phyloP scores from a whole-genome alignment of 768 basidiomycete genomes.

The Megacollybia marginata region DNA sequence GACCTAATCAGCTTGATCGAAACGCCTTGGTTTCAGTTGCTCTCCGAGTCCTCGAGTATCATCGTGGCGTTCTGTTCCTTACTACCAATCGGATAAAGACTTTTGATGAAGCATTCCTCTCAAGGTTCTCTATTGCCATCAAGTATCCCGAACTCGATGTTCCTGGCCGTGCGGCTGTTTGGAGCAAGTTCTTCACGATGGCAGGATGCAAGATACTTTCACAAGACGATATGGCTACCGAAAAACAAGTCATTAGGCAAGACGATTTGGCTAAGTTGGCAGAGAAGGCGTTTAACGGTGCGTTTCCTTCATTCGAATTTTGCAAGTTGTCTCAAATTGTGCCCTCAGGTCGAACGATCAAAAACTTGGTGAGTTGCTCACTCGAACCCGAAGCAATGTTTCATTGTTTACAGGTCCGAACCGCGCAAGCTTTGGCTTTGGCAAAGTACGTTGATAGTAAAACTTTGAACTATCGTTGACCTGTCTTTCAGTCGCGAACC shows the following conservation, averaged over 20 bases:
- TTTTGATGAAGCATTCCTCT: slow-evolving; percentile 33
- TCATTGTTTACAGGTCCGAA: slow-evolving; percentile 5
- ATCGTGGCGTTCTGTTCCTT: slow-evolving; percentile 30
- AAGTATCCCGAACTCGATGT: slow-evolving; percentile 18
- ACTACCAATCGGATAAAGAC: slow-evolving; percentile 29
- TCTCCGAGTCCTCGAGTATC: slow-evolving; percentile 25
- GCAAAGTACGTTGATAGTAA: slow-evolving; percentile 9
- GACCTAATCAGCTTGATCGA: slow-evolving; percentile 7
- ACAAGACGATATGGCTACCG: neutral
- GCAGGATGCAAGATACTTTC: slow-evolving; percentile 5
- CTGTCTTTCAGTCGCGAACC: neutral
- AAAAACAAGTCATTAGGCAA: slow-evolving; percentile 2
- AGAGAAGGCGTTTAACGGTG: slow-evolving; percentile 19
- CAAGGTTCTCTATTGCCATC: slow-evolving; percentile 26
- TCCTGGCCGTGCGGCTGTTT: slow-evolving; percentile 12
- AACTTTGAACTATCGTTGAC: neutral
- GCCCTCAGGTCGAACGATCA: slow-evolving; percentile 19
- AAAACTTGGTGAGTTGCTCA: slow-evolving; percentile 15
- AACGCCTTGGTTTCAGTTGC: slow-evolving; percentile 19
- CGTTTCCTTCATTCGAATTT: neutral
- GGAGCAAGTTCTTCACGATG: slow-evolving; percentile 18
- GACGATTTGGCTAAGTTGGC: slow-evolving; percentile 16
- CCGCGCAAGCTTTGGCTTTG: slow-evolving; percentile 20
- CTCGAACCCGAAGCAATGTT: too few relatives aligned
- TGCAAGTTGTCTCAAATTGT: neutral